A percentile compares a stretch with the other conserved stretches of the same genome.
Evolutionary conservation across 1,284 basidiomycete genomes (phyloP).

Genomic region (Xanthoconium separans): DNA sequence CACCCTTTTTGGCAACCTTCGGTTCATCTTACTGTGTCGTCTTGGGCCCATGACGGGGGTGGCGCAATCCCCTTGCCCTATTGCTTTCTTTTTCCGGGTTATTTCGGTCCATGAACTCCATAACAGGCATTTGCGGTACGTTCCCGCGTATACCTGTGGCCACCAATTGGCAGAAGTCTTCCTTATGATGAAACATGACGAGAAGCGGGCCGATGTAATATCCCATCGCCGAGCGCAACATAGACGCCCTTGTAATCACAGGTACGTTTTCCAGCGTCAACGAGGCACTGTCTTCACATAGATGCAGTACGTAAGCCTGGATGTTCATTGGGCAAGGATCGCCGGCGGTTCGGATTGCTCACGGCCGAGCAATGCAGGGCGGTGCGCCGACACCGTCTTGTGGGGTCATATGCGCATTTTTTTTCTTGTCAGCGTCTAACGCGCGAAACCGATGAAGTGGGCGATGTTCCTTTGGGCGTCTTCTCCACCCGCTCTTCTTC

Average conservation of each 20-base stretch:
- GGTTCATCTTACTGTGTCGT: not conserved
- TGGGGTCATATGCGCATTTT: too few relatives aligned
- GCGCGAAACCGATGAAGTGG: too few relatives aligned
- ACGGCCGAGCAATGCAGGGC: not conserved
- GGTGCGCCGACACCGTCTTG: too few relatives aligned
- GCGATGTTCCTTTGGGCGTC: too few relatives aligned
- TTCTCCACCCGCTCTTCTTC: not conserved
- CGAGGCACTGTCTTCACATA: not conserved
- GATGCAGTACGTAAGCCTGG: not conserved
- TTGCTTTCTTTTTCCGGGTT: not conserved
- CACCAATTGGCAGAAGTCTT: too few relatives aligned
- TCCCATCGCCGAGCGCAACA: not conserved
- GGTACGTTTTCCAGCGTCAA: not conserved
- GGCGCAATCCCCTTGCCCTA: not conserved
- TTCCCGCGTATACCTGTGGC: not conserved
- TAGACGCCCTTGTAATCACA: not conserved
- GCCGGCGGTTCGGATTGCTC: not conserved
- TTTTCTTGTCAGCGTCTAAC: not conserved
- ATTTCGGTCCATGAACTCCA: not conserved
- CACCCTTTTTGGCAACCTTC: constrained; percentile 7
- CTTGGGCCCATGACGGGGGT: too few relatives aligned
- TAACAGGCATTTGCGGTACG: not conserved
- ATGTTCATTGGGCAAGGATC: too few relatives aligned
- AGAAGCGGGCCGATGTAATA: not conserved
- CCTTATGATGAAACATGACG: too few relatives aligned